Base-by-base conservation (phyloP, 2,329 filamentous ascomycete genomes). In the Phialemonium atrogriseum region DNA sequence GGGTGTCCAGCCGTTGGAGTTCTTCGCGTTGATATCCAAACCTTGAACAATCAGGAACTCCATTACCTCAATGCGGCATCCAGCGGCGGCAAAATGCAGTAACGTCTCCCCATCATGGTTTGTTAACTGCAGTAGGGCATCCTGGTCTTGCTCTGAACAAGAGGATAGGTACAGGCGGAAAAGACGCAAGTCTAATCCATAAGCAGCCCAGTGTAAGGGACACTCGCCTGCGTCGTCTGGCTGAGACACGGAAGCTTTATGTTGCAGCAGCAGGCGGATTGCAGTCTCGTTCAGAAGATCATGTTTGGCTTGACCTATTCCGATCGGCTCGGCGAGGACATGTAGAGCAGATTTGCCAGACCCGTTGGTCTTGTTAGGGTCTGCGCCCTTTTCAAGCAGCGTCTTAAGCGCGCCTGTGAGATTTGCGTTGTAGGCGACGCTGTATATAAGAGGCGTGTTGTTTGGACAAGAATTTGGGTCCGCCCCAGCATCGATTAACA, bases 1-100 rank as follows among this genome's bases (percentile, higher is more conserved):
- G 5, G 51, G 50, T 9, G 50, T 55, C 51, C 50, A 55, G 27
- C 47, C 43, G 25, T 48, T 47, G 8, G 29, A 9, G 34, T 37
- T 54, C 1, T 15, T 19, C 1, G 29, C 24, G 26, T 54, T 45
- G 17, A 48, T 38, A 26, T 48, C 32, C 1, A 45, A 13, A 18
- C 48, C 43, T 4, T 25, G 26, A 13, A 15, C 10, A 2, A 45
- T 27, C 3, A 46, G 38, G 24, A 37, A 46, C 10, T 41, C 37
- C 10, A 52, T 25, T 0, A 41, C 40, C 10, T 46, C 44, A 13
- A 26, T 10, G 2, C 41, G 35, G 9, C 45, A 35, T 1, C 48
- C 48, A 3, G 44, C 47, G 3, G 50, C 49, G 2, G 50, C 49
- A 22, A 38, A 54, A 31, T 54, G 49, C 2, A 56, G 31, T 2